Conservation (phyloP, 2,329 filamentous ascomycete species). For the Leptographium wingfieldii region DNA sequence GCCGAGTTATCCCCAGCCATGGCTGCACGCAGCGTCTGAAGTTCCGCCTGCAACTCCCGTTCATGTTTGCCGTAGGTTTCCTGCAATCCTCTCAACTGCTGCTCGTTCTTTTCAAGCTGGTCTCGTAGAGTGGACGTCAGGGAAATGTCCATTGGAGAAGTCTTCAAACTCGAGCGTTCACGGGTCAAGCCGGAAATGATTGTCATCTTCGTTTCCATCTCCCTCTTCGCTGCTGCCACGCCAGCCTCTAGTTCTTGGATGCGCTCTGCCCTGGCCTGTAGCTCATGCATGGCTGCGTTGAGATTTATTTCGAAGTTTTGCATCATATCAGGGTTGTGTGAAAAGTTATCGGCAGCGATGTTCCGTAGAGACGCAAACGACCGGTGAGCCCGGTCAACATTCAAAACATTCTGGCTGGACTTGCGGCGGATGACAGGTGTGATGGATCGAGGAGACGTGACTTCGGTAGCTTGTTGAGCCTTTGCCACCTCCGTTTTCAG, state of each 20-base stretch:
- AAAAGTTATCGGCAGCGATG: conserved; percentile 77
- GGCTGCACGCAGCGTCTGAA: conserved; percentile 53
- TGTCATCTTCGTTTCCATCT: conserved; percentile 94
- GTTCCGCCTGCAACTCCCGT: conserved; percentile 57
- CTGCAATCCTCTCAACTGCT: conserved; percentile 61
- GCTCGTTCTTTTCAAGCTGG: conserved; percentile 78
- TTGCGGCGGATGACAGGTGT: conserved; percentile 81
- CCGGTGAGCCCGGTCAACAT: conserved; percentile 80
- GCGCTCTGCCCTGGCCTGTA: conserved; percentile 74
- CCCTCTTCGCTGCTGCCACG: conserved; percentile 70
- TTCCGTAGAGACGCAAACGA: conserved; percentile 84
- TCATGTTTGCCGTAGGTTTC: conserved; percentile 63
- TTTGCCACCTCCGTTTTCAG: conserved; percentile 78
- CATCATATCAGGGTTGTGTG: conserved; percentile 67
- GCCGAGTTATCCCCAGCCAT: conserved; percentile 21
- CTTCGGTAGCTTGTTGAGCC: conserved; percentile 48
- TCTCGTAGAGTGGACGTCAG: conserved; percentile 78
- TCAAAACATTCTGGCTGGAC: conserved; percentile 79
- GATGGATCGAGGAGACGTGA: conserved; percentile 48
- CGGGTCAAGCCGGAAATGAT: conserved; percentile 90
- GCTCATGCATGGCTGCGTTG: conserved; percentile 82
- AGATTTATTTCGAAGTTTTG: conserved; percentile 89
- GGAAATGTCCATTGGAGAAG: conserved; percentile 76
- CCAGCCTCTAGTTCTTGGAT: conserved; percentile 85
- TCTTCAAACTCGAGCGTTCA: conserved; percentile 80